Conservation (phyloP, 2,329 filamentous ascomycete genomes). For the Cylindrodendrum hubeiense region DNA sequence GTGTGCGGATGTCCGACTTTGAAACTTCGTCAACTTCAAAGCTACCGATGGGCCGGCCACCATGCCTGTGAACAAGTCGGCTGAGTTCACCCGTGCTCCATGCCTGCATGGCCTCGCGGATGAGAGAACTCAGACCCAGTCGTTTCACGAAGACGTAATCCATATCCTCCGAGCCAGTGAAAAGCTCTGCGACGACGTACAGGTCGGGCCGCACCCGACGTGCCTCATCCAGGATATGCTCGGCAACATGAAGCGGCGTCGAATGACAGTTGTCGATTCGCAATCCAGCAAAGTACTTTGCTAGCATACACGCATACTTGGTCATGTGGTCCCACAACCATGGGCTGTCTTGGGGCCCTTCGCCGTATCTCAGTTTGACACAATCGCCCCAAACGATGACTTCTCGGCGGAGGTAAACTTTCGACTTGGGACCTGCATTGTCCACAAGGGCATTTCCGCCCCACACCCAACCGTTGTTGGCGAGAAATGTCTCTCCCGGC, state of each 20-base stretch:
- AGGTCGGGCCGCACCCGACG: conserved; percentile 87
- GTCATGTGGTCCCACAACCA: conserved; percentile 98
- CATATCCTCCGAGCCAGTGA: conserved; percentile 94
- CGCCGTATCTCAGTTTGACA: conserved; percentile 94
- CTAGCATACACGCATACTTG: conserved; percentile 89
- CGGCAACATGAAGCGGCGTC: conserved; percentile 92
- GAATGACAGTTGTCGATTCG: conserved; percentile 99
- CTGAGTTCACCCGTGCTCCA: conserved; percentile 96
- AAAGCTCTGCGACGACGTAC: conserved; percentile 94
- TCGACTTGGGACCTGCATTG: conserved; percentile 89
- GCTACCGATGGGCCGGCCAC: conserved; percentile 93
- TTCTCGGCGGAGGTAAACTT: conserved; percentile 94
- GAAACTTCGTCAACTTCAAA: conserved; percentile 94
- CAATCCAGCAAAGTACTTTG: conserved; percentile 94
- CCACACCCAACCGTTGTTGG: conserved; percentile 99
- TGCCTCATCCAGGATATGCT: conserved; percentile 95
- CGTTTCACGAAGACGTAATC: conserved; percentile 97
- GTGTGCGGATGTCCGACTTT: conserved; percentile 63
- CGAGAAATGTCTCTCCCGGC: conserved; percentile 81
- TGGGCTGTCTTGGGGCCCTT: conserved; percentile 83
- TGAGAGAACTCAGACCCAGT: conserved; percentile 89
- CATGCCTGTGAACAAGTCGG: conserved; percentile 91
- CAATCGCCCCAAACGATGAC: conserved; percentile 99
- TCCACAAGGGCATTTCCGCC: conserved; percentile 94
- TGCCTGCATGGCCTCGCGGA: conserved; percentile 97